phyloP scores from a whole-genome alignment of 2,329 filamentous ascomycete genomes.

The Curvularia sp. region DNA sequence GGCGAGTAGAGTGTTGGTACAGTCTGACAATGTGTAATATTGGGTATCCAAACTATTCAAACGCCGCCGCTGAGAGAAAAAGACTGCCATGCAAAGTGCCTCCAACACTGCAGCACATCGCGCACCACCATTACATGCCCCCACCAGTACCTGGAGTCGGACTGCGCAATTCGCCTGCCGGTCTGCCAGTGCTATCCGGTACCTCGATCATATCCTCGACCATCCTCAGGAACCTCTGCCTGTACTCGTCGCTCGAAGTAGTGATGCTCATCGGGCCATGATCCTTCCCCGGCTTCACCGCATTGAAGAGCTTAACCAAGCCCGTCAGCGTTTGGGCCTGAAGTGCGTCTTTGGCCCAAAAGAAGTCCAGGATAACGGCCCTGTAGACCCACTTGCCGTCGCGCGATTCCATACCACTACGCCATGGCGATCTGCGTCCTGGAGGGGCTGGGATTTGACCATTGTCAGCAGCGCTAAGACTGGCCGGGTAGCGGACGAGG shows the following conservation, averaged over 20 bases:
- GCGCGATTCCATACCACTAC: constrained; percentile 65
- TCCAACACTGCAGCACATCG: neutral
- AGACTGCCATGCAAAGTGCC: neutral
- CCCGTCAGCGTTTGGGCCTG: constrained; percentile 71
- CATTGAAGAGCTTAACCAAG: constrained; percentile 69
- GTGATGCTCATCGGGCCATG: constrained; percentile 79
- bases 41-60: constrained; percentile 11
- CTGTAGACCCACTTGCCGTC: constrained; percentile 73
- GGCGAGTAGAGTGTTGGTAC: neutral
- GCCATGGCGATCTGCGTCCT: constrained; percentile 59
- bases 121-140: constrained; percentile 9
- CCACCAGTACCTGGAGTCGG: constrained; percentile 19
- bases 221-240: constrained; percentile 63
- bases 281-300: constrained; percentile 58
- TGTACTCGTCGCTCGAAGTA: constrained; percentile 71
- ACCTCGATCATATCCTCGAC: constrained; percentile 51
- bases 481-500: constrained; percentile 64
- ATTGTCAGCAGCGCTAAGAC: constrained; percentile 34
- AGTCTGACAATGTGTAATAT: neutral
- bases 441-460: constrained; percentile 45
- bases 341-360: constrained; percentile 77
- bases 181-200: constrained; percentile 41
- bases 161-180: constrained; percentile 39
- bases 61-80: constrained; percentile 7
- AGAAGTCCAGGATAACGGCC: constrained; percentile 74